Base-by-base conservation (phyloP, 1,284 basidiomycete genomes). In the Rhodotorula sp. region DNA sequence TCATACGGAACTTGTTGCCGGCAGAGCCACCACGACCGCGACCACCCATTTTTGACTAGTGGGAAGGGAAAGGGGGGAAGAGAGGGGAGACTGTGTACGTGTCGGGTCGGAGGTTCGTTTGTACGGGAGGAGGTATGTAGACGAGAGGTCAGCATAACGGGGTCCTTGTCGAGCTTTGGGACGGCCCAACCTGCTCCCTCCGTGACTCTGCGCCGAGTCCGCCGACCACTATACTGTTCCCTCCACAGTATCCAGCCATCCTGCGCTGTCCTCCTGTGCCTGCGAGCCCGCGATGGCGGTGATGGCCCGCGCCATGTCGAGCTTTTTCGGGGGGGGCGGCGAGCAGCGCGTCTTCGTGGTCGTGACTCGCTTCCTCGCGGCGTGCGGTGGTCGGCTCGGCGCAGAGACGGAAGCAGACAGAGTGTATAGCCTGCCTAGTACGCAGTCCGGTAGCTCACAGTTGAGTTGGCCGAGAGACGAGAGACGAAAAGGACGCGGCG, bases 1-100 rank as follows among this genome's bases (percentile, higher is more conserved):
- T 93, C 86, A 99, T 88, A 81, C 95, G 90, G 89, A 91, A 98
- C 86, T 98, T 99, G 86, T 91, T 96, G 83, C 95, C 95, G 82
- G 93, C 81, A 54, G 75, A 76, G 65, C 76, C 76, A 61, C 75
- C 76, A 65, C 76, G 76, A 72, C 81, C 80, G 69, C 75, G 72
- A 63, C 69, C 71, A 66, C 58, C 73, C 75, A 76, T 76, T 70
- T 58, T 73, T 75, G 70, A 68, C 72, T 72, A 72, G 62, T 31
- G 51, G 67, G 58, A 54, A 49, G 57, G 62, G 62, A 46, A 65
- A 59, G 49, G 47, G 65, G 51, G 58, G 46, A 57, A 54, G 60
- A 65, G 39, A 58, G 46, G 58, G 48, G 48, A 29, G n/a, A 52
- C 51, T 60, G 62, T n/a, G 46, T 39, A 29, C 34, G 34, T 29